phyloP scores from a whole-genome alignment of 2,329 filamentous ascomycete genomes.

The Diaporthe eres region DNA sequence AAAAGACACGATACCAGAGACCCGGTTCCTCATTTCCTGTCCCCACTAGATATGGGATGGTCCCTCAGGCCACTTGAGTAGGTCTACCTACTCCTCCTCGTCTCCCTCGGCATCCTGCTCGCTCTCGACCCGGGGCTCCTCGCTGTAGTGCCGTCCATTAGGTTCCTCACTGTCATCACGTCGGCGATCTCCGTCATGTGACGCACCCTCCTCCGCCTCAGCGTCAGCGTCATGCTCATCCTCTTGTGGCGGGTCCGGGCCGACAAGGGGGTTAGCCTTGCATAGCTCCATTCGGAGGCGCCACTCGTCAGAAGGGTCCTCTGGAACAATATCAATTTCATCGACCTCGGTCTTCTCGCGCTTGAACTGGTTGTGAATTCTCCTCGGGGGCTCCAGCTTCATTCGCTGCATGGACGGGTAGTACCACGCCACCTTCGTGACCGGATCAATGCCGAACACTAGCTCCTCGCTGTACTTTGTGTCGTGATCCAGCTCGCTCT shows the following conservation, averaged over 20 bases:
- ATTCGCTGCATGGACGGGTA: conserved; percentile 78
- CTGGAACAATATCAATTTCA: conserved; percentile 68
- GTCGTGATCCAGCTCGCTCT: conserved; percentile 68
- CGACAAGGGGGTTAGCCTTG: conserved; percentile 66
- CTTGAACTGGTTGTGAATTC: conserved; percentile 68
- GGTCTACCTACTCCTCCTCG: conserved; percentile 48
- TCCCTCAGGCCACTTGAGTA: neutral
- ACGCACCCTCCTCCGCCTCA: conserved; percentile 44
- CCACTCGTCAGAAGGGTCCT: conserved; percentile 69
- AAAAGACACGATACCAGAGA: neutral
- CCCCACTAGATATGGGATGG: neutral
- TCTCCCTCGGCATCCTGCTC: conserved; percentile 49
- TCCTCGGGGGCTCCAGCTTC: conserved; percentile 73
- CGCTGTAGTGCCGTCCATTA: conserved; percentile 40
- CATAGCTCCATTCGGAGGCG: conserved; percentile 66
- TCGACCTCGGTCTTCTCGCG: conserved; percentile 67
- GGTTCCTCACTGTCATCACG: conserved; percentile 43
- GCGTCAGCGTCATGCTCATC: conserved; percentile 53
- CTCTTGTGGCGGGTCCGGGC: conserved; percentile 53
- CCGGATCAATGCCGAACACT: conserved; percentile 62
- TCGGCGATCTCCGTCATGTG: conserved; percentile 41
- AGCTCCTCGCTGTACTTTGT: conserved; percentile 77
- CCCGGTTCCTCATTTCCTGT: neutral
- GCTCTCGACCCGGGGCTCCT: conserved; percentile 40
- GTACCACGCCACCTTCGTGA: conserved; percentile 73